phyloP scores from a whole-genome alignment of 257 asterid species.

The Gentiana macrophylla region DNA sequence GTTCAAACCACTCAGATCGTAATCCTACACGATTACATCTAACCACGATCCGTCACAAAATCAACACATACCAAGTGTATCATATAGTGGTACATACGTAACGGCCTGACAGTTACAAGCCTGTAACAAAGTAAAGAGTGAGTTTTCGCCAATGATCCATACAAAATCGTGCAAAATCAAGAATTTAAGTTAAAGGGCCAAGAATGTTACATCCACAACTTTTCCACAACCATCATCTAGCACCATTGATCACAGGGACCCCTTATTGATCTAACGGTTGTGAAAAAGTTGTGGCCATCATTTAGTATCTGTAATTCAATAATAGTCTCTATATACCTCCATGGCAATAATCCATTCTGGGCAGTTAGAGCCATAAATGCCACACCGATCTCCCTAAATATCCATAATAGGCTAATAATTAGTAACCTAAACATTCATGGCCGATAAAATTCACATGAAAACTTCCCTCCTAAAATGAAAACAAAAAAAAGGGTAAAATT shows the following conservation, averaged over 20 bases:
- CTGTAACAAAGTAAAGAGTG: slow-evolving; percentile 26
- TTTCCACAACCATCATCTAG: too few species aligned
- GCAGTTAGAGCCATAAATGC: slow-evolving; percentile 75
- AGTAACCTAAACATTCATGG: not conserved
- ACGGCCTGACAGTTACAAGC: slow-evolving; percentile 80
- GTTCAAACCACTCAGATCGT: not conserved
- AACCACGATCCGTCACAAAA: not conserved
- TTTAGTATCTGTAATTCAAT: too few species aligned
- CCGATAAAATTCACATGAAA: too few species aligned
- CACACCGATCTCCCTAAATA: slow-evolving; percentile 71
- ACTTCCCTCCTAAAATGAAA: too few species aligned
- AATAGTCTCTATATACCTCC: slow-evolving; percentile 40
- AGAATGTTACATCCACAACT: too few species aligned
- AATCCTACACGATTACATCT: not conserved
- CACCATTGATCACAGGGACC: too few species aligned
- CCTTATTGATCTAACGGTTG: too few species aligned
- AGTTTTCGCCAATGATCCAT: too few species aligned
- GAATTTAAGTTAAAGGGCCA: too few species aligned
- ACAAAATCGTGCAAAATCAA: too few species aligned
- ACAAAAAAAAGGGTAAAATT: too few species aligned
- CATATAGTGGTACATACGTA: slow-evolving; percentile 79
- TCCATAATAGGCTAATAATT: not conserved
- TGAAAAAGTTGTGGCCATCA: too few species aligned
- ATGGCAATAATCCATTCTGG: slow-evolving; percentile 89
- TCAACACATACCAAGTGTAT: slow-evolving; percentile 61